A percentile compares a stretch with the other conserved stretches of the same genome.
Evolutionary conservation across 768 basidiomycete genomes (phyloP).

Genomic region (Dentipellis fragilis): DNA sequence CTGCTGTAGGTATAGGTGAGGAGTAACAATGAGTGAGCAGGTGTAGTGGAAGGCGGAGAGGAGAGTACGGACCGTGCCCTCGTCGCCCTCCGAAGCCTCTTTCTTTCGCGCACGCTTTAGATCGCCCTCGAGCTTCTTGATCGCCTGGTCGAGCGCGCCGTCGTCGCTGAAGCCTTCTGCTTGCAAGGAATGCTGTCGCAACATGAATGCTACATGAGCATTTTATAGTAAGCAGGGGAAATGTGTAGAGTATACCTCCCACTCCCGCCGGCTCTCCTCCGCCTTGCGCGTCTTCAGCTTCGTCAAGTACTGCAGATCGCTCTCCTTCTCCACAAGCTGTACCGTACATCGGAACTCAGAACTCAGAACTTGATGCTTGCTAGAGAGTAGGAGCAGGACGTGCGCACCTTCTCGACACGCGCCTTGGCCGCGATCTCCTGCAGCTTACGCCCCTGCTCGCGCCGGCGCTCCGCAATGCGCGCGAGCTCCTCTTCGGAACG

Average conservation of each 20-base stretch:
- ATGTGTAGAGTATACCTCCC: slow-evolving; percentile 44
- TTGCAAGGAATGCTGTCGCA: slow-evolving; percentile 42
- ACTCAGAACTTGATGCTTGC: background rate
- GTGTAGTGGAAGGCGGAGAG: no score
- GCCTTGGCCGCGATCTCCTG: slow-evolving; percentile 88
- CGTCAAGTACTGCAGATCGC: slow-evolving; percentile 54
- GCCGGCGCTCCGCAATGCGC: slow-evolving; percentile 64
- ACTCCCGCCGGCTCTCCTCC: slow-evolving; percentile 62
- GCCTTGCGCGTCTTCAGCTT: slow-evolving; percentile 54
- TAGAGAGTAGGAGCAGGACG: background rate
- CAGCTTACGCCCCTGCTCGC: slow-evolving; percentile 78
- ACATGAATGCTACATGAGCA: background rate
- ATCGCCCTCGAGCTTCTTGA: slow-evolving; percentile 79
- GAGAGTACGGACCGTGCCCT: slow-evolving; percentile 29
- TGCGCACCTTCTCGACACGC: slow-evolving; percentile 69
- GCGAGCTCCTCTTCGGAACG: slow-evolving; percentile 89
- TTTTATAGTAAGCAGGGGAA: background rate
- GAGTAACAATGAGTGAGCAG: background rate
- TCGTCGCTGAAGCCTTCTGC: slow-evolving; percentile 73
- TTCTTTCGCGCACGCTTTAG: slow-evolving; percentile 75
- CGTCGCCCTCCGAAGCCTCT: slow-evolving; percentile 59
- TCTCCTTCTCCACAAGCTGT: slow-evolving; percentile 69
- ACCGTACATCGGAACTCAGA: background rate
- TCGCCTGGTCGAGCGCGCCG: slow-evolving; percentile 63
- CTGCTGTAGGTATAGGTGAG: slow-evolving; percentile 19